These are phyloP conservation scores for Cerioporus squamosus DNA, from an alignment of 1,284 basidiomycete genomes.

Conservation along the genomic window DNA sequence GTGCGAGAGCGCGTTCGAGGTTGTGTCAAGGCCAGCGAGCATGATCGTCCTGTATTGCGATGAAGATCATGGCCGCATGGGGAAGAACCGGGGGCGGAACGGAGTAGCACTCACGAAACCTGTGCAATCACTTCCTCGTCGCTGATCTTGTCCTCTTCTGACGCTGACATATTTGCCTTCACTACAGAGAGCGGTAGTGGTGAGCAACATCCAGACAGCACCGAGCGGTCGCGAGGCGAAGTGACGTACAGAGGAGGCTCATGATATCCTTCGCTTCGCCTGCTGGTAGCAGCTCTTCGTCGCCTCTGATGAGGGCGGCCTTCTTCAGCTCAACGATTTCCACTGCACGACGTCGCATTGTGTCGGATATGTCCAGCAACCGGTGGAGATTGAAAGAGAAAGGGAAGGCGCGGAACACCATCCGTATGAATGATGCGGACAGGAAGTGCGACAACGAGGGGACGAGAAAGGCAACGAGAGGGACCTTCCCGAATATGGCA, in stretches of 20 bases:
- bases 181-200: constrained; percentile 13
- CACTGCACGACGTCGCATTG: constrained; percentile 40
- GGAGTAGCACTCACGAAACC: constrained; percentile 21
- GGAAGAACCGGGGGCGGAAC: too few relatives aligned
- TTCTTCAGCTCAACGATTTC: constrained; percentile 46
- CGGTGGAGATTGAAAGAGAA: neutral
- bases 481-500: neutral
- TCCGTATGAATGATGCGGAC: constrained; percentile 10
- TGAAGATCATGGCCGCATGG: neutral
- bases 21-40: constrained; percentile 33
- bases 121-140: constrained; percentile 31
- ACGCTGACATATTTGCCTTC: constrained; percentile 29
- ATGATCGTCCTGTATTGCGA: constrained; percentile 23
- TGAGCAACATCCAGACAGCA: neutral
- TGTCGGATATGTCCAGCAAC: constrained; percentile 35
- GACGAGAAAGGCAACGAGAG: constrained; percentile 8
- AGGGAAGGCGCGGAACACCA: constrained; percentile 4
- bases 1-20: constrained; percentile 33
- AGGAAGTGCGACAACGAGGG: constrained; percentile 9
- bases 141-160: constrained; percentile 15
- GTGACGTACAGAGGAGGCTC: constrained; percentile 40
- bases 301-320: constrained; percentile 29
- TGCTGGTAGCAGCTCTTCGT: constrained; percentile 21
- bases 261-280: constrained; percentile 49
- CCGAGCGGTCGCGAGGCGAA: neutral